Percentiles rank a stretch among this genome's conserved stretches.
These are phyloP conservation scores for Antarctomyces pellizariae DNA, from an alignment of 495 filamentous ascomycete genomes.

Conservation along the genomic window DNA sequence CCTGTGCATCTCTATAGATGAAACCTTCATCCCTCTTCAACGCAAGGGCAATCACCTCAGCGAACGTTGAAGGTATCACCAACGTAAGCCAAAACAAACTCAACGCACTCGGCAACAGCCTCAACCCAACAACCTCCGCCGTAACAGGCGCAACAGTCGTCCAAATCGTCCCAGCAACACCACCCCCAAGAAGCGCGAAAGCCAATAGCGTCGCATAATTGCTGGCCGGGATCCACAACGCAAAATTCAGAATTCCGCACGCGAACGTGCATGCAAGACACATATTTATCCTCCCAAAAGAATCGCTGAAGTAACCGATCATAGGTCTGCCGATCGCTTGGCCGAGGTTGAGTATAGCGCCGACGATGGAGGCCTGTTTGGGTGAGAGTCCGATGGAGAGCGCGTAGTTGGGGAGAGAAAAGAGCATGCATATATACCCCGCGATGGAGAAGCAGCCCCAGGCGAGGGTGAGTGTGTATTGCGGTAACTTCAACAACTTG, in stretches of 20 bases:
- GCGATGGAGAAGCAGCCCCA: constrained; percentile 43
- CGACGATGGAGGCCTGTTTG: constrained; percentile 34
- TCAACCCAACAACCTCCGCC: constrained; percentile 55
- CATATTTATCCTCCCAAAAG: constrained; percentile 35
- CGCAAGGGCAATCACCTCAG: constrained; percentile 52
- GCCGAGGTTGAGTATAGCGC: constrained; percentile 38
- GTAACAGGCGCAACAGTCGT: constrained; percentile 47
- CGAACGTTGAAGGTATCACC: constrained; percentile 47
- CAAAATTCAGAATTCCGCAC: constrained; percentile 29
- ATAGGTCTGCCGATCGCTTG: constrained; percentile 35
- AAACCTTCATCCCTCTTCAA: constrained; percentile 24
- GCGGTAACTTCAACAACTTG: constrained; percentile 25
- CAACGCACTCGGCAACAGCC: constrained; percentile 41
- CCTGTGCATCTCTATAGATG: constrained; percentile 37
- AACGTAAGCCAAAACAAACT: constrained; percentile 55
- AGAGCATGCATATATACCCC: constrained; percentile 36
- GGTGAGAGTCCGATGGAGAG: constrained; percentile 28
- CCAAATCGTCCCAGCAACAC: constrained; percentile 54
- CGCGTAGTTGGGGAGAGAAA: constrained; percentile 37
- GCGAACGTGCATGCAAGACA: constrained; percentile 28
- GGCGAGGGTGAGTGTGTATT: constrained; percentile 31
- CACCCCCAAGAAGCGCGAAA: constrained; percentile 46
- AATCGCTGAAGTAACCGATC: constrained; percentile 35
- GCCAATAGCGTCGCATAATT: constrained; percentile 42
- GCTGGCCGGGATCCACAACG: constrained; percentile 47